phyloP scores from a whole-genome alignment of 106 monocot genomes.

The Dendrobium chrysotoxum region DNA sequence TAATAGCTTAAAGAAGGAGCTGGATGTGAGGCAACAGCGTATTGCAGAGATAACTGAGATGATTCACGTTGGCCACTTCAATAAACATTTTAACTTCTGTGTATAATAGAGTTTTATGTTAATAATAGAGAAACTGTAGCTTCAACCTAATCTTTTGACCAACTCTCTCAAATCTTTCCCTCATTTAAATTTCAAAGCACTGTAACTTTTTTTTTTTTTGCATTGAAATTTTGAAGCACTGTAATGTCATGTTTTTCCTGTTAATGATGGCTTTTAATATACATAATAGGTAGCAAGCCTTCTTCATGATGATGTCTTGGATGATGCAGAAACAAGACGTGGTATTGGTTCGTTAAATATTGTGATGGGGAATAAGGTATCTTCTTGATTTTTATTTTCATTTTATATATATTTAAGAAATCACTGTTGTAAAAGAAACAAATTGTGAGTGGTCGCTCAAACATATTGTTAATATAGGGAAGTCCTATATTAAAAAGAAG shows the following conservation, averaged over 20 bases:
- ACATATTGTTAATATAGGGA: neutral
- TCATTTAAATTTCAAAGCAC: neutral
- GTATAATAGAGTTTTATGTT: neutral
- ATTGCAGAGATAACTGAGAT: slow-evolving; percentile 96
- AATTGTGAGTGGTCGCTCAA: neutral
- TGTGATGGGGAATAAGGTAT: slow-evolving; percentile 94
- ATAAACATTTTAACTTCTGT: neutral
- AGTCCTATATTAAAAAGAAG: no score
- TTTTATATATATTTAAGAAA: neutral
- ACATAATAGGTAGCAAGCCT: slow-evolving; percentile 79
- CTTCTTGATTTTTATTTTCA: neutral
- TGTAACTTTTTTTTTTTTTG: neutral
- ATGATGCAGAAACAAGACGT: slow-evolving; percentile 96
- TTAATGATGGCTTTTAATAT: slow-evolving; percentile 1
- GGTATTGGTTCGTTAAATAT: slow-evolving; percentile 88
- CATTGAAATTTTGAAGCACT: neutral
- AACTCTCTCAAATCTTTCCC: neutral
- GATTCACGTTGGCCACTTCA: slow-evolving; percentile 69
- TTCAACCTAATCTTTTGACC: neutral
- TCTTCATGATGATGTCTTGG: slow-evolving; percentile 96
- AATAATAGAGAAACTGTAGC: neutral
- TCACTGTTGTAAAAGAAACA: neutral
- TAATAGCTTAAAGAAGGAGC: slow-evolving; percentile 2
- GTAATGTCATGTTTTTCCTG: neutral
- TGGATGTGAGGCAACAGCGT: slow-evolving; percentile 67